These are phyloP conservation scores for Aspergillus awamori DNA, from an alignment of 2,329 filamentous ascomycete genomes.

Conservation along the genomic window DNA sequence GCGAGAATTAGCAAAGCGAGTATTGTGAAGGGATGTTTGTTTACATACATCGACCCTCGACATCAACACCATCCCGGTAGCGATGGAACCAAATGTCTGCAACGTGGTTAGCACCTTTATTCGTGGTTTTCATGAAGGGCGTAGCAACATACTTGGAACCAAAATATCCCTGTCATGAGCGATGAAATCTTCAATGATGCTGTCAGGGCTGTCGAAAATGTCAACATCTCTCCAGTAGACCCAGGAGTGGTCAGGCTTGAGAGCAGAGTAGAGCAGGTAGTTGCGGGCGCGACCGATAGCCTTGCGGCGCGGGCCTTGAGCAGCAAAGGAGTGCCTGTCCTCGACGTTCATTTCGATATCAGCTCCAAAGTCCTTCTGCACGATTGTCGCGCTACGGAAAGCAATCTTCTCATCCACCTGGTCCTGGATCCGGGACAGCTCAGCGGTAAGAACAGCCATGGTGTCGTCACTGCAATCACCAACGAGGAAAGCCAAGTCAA, in stretches of 20 bases:
- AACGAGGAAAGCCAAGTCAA: conserved; percentile 92
- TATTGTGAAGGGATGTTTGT: background rate
- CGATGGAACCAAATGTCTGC: conserved; percentile 65
- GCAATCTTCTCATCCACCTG: conserved; percentile 73
- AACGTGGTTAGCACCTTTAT: conserved; percentile 19
- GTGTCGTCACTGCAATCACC: conserved; percentile 92
- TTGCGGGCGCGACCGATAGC: conserved; percentile 89
- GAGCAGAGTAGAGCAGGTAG: conserved; percentile 78
- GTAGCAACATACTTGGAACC: conserved; percentile 76
- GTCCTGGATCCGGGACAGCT: conserved; percentile 85
- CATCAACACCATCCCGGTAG: conserved; percentile 76
- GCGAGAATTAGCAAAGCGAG: conserved; percentile 24
- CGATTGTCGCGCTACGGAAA: conserved; percentile 80
- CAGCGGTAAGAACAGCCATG: conserved; percentile 77
- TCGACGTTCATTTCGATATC: conserved; percentile 76
- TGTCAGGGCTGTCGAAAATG: conserved; percentile 84
- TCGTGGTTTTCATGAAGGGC: background rate
- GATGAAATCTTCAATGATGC: conserved; percentile 92
- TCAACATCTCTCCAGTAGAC: conserved; percentile 99
- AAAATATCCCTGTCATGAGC: conserved; percentile 90
- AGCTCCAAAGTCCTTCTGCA: conserved; percentile 89
- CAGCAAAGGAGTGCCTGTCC: conserved; percentile 81
- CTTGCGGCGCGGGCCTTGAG: conserved; percentile 87
- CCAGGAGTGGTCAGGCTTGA: conserved; percentile 96
- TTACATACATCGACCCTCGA: conserved; percentile 87